Percentiles rank a stretch among this genome's conserved stretches.
Evolutionary conservation across 129 eudicot species (phyloP).

Genomic region (Logfia minima): DNA sequence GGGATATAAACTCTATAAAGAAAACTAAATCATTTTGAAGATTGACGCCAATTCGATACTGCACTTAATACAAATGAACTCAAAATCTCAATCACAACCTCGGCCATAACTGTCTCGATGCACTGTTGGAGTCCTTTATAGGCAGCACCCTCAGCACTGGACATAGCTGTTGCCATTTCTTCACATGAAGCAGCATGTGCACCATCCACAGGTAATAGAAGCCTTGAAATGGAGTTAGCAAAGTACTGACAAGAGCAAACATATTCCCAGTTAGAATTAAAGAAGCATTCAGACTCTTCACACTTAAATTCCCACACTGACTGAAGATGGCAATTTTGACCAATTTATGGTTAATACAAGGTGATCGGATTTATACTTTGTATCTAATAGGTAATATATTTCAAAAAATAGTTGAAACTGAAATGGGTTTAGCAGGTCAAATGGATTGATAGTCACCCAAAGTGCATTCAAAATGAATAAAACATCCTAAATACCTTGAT

Average conservation of each 20-base stretch:
- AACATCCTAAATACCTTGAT: neutral
- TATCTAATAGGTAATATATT: neutral
- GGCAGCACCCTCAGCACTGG: slow-evolving; percentile 94
- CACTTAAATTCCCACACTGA: slow-evolving; percentile 6
- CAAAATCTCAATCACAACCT: slow-evolving; percentile 49
- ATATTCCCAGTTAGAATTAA: slow-evolving; percentile 9
- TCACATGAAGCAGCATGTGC: slow-evolving; percentile 97
- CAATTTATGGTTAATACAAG: neutral
- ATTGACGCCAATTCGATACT: neutral
- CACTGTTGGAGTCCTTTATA: slow-evolving; percentile 98
- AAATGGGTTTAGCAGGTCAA: neutral
- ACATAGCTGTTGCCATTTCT: slow-evolving; percentile 96
- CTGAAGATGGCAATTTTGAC: neutral
- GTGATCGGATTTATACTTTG: neutral
- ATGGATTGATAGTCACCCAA: neutral
- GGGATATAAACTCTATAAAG: neutral
- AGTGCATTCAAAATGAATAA: neutral
- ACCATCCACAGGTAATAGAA: slow-evolving; percentile 92
- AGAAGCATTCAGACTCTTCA: slow-evolving; percentile 13
- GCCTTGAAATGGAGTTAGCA: slow-evolving; percentile 87
- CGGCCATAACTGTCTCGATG: slow-evolving; percentile 98
- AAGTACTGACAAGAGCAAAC: slow-evolving; percentile 63
- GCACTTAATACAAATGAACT: slow-evolving; percentile 3
- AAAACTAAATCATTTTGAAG: neutral
- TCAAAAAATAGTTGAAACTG: too few relatives aligned